Percentiles rank a stretch among this genome's conserved stretches.
Conservation (phyloP, 2,329 filamentous ascomycete species). For the Colletotrichum limetticola region DNA sequence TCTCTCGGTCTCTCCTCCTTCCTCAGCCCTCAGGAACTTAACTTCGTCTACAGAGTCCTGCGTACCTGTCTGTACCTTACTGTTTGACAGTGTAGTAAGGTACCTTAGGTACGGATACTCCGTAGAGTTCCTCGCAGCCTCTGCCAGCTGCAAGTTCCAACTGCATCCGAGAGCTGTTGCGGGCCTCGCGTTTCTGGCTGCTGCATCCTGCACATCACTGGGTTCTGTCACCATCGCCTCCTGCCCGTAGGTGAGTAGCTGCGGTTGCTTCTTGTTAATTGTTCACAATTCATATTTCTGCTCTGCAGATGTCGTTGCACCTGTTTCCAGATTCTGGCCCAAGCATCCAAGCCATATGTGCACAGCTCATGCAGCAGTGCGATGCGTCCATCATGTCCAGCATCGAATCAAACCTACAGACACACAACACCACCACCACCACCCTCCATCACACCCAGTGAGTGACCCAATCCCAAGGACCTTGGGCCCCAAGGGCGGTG, state of each 20-base stretch:
- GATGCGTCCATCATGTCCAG: neutral
- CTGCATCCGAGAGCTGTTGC: neutral
- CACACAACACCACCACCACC: neutral
- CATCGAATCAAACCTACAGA: neutral
- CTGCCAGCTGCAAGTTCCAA: neutral
- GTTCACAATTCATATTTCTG: neutral
- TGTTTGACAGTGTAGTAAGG: too few species aligned
- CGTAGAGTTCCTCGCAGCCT: neutral
- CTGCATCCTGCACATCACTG: constrained; percentile 4
- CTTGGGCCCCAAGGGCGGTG: too few species aligned
- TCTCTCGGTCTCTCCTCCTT: neutral
- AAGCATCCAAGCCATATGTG: neutral
- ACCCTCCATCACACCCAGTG: neutral
- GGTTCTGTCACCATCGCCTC: neutral
- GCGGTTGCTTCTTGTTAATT: too few species aligned
- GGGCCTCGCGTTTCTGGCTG: neutral
- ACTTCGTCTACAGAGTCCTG: too few species aligned
- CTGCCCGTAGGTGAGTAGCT: neutral
- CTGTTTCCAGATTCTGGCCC: neutral
- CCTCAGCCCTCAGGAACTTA: neutral
- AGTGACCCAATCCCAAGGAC: too few species aligned
- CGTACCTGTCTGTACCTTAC: too few species aligned
- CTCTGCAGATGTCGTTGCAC: neutral
- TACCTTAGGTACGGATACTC: too few species aligned
- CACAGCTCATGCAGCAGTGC: neutral